A percentile compares a stretch with the other conserved stretches of the same genome.
Conservation (phyloP, 257 asterid species). For the Pogostemon cablin region DNA sequence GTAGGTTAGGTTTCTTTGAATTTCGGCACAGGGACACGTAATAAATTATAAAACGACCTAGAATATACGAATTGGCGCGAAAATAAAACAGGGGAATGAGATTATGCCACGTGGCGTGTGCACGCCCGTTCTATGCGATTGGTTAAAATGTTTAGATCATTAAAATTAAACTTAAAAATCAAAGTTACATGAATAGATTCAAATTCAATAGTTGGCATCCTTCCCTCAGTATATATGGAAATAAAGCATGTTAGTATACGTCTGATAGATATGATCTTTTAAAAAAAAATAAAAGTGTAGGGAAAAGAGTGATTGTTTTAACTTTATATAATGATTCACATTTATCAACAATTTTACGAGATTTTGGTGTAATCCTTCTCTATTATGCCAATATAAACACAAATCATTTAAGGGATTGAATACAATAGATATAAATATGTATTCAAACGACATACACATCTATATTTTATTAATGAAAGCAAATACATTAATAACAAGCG, state of each 20-base stretch:
- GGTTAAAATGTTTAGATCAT: too few relatives aligned
- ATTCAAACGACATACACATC: neutral
- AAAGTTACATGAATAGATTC: neutral
- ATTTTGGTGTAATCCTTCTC: too few relatives aligned
- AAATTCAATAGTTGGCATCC: too few relatives aligned
- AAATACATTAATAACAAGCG: neutral
- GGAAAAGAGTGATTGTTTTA: neutral
- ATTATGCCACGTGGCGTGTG: conserved; percentile 32
- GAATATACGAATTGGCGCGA: conserved; percentile 35
- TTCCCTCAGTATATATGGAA: too few relatives aligned
- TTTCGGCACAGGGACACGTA: neutral
- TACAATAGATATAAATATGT: neutral
- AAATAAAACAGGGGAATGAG: neutral
- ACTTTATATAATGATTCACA: too few relatives aligned
- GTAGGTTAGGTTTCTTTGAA: too few relatives aligned
- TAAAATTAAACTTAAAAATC: too few relatives aligned
- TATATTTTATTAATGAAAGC: conserved; percentile 18
- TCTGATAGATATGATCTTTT: too few relatives aligned
- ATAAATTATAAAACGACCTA: neutral
- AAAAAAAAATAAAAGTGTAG: neutral
- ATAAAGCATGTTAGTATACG: too few relatives aligned
- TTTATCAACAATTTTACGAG: too few relatives aligned
- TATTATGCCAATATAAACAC: too few relatives aligned
- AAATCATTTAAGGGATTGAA: too few relatives aligned
- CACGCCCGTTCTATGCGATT: neutral